Percentiles rank a stretch among this genome's conserved stretches.
phyloP scores from a whole-genome alignment of 495 filamentous ascomycete genomes.

The Monascus purpureus region DNA sequence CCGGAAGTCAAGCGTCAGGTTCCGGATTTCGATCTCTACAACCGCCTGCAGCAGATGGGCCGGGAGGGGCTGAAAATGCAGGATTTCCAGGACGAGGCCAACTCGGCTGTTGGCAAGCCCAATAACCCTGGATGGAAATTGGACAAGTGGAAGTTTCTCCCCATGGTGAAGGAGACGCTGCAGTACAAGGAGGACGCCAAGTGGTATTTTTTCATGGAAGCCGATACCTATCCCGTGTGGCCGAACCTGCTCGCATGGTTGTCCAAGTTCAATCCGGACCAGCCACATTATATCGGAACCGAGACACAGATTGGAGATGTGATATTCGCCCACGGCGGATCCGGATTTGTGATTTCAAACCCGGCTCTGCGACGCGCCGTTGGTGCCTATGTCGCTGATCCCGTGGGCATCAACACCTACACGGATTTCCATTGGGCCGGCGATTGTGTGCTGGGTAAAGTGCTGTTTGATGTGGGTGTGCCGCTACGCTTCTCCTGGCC shows the following conservation, averaged over 20 bases:
- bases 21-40: constrained; percentile 39
- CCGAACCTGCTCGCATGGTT: constrained; percentile 45
- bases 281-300: constrained; percentile 46
- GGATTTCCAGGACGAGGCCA: constrained; percentile 30
- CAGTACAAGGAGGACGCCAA: constrained; percentile 32
- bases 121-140: constrained; percentile 41
- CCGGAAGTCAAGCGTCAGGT: constrained; percentile 18
- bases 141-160: constrained; percentile 47
- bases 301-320: constrained; percentile 39
- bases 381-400: constrained; percentile 29
- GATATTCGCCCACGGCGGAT: constrained; percentile 53
- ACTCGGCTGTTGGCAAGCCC: constrained; percentile 31
- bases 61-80: constrained; percentile 23
- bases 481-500: constrained; percentile 36
- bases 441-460: constrained; percentile 48
- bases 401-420: constrained; percentile 34
- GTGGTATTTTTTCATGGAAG: constrained; percentile 60
- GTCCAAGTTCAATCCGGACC: constrained; percentile 28
- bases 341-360: constrained; percentile 50
- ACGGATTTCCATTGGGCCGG: constrained; percentile 51
- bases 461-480: constrained; percentile 40
- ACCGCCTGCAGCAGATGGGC: constrained; percentile 26
- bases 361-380: constrained; percentile 35
- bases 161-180: constrained; percentile 37
- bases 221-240: constrained; percentile 55